phyloP scores from a whole-genome alignment of 306 rosid species.

The Cotoneaster glaucophyllus region DNA sequence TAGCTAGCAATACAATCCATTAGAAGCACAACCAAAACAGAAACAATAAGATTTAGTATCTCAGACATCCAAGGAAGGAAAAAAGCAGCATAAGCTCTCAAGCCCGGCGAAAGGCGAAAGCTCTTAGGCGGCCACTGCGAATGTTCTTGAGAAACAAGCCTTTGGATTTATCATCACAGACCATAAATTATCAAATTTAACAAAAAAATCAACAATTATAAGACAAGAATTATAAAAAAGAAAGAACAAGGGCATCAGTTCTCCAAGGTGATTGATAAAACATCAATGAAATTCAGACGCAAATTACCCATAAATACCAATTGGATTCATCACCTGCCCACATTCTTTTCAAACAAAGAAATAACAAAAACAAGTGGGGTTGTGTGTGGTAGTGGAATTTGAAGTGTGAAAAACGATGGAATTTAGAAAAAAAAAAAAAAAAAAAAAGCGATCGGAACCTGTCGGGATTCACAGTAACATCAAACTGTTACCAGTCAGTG shows the following conservation, averaged over 20 bases:
- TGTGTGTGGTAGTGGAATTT: not conserved
- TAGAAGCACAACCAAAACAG: too few relatives aligned
- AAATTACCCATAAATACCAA: slow-evolving; percentile 36
- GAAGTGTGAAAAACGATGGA: not conserved
- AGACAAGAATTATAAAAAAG: not conserved
- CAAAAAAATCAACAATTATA: too few relatives aligned
- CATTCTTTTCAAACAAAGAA: too few relatives aligned
- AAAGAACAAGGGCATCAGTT: slow-evolving; percentile 31
- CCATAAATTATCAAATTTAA: not conserved
- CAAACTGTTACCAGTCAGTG: slow-evolving; percentile 30
- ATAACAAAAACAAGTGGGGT: not conserved
- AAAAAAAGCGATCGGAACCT: slow-evolving; percentile 83
- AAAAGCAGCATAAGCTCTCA: not conserved
- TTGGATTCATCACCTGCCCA: slow-evolving; percentile 39
- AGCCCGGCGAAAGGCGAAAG: too few relatives aligned
- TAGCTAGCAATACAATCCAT: too few relatives aligned
- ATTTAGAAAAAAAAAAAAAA: not conserved
- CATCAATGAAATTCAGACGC: slow-evolving; percentile 48
- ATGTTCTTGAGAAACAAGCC: not conserved
- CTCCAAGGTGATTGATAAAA: slow-evolving; percentile 40
- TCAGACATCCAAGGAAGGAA: not conserved
- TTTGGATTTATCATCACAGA: not conserved
- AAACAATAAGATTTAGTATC: not conserved
- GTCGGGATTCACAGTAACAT: slow-evolving; percentile 84
- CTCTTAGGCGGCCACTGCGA: not conserved